Evolutionary conservation across 2,329 filamentous ascomycete genomes (phyloP).

Genomic region (Onygena corvina): DNA sequence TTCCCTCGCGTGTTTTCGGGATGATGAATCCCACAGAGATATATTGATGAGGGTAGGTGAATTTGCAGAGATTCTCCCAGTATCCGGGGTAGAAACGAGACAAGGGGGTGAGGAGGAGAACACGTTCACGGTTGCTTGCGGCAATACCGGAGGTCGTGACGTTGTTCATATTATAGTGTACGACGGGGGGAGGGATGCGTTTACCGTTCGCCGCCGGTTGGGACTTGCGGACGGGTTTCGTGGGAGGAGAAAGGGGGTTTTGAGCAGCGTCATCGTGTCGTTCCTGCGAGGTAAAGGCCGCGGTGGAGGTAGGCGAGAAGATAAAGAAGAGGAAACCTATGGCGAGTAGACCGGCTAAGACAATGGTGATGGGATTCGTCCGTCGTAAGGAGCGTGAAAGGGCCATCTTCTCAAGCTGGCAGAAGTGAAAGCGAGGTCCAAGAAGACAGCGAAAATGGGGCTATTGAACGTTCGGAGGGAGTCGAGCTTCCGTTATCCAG

Average conservation of each 20-base stretch:
- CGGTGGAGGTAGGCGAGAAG: constrained; percentile 43
- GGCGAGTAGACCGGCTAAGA: constrained; percentile 59
- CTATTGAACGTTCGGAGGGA: not conserved
- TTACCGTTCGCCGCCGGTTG: constrained; percentile 40
- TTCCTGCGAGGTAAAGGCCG: constrained; percentile 38
- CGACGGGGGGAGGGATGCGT: constrained; percentile 63
- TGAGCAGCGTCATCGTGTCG: constrained; percentile 49
- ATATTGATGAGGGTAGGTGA: constrained; percentile 83
- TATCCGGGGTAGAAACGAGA: constrained; percentile 87
- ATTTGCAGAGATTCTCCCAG: constrained; percentile 80
- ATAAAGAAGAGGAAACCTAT: constrained; percentile 59
- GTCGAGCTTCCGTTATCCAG: constrained; percentile 1
- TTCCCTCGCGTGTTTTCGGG: constrained; percentile 84
- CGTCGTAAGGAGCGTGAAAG: constrained; percentile 59
- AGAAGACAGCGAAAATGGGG: not conserved
- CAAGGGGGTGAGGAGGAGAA: constrained; percentile 87
- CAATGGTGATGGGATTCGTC: constrained; percentile 62
- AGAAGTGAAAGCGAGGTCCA: not conserved
- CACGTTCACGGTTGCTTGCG: constrained; percentile 64
- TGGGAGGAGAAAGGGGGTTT: constrained; percentile 61
- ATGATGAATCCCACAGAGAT: constrained; percentile 94
- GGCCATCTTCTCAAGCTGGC: constrained; percentile 36
- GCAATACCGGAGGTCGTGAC: constrained; percentile 71
- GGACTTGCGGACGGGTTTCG: constrained; percentile 60
- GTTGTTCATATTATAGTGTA: constrained; percentile 90